A percentile compares a stretch with the other conserved stretches of the same genome.
Evolutionary conservation across 2,329 filamentous ascomycete species (phyloP).

Genomic region (Sporothrix variecibatus): DNA sequence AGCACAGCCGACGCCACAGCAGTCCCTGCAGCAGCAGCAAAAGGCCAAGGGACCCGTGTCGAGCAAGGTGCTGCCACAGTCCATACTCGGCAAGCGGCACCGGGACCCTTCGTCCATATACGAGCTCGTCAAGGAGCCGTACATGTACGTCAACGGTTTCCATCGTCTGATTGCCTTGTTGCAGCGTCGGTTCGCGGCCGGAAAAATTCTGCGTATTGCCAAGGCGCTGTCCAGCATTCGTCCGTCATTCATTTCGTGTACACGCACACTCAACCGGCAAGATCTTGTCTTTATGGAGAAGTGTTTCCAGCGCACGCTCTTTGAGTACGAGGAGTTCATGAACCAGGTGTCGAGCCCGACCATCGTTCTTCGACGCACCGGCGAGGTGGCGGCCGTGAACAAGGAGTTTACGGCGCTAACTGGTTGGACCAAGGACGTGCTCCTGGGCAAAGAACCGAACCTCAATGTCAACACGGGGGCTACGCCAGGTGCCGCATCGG

Average conservation of each 20-base stretch:
- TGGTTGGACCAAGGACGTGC: constrained; percentile 87
- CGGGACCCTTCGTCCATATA: constrained; percentile 85
- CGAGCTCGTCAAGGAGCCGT: constrained; percentile 84
- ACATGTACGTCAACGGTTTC: constrained; percentile 87
- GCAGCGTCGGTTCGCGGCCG: constrained; percentile 73
- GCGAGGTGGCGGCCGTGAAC: constrained; percentile 91
- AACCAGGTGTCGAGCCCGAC: constrained; percentile 86
- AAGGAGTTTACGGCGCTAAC: constrained; percentile 97
- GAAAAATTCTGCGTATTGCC: constrained; percentile 79
- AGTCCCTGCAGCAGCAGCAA: constrained; percentile 34
- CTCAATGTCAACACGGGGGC: constrained; percentile 76
- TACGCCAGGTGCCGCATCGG: constrained; percentile 38
- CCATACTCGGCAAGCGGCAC: constrained; percentile 59
- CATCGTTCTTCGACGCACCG: constrained; percentile 86
- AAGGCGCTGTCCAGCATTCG: constrained; percentile 86
- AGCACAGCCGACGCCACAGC: not conserved
- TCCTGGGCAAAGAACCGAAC: constrained; percentile 85
- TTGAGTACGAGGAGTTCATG: constrained; percentile 92
- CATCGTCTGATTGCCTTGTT: constrained; percentile 83
- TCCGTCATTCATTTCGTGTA: constrained; percentile 90
- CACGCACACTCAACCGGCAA: constrained; percentile 80
- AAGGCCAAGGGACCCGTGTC: constrained; percentile 49
- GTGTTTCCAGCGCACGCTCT: constrained; percentile 88
- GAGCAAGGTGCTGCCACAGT: constrained; percentile 46
- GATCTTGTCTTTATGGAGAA: constrained; percentile 98